phyloP scores from a whole-genome alignment of 179 eudicot species.

The Amaranthus tricolor region DNA sequence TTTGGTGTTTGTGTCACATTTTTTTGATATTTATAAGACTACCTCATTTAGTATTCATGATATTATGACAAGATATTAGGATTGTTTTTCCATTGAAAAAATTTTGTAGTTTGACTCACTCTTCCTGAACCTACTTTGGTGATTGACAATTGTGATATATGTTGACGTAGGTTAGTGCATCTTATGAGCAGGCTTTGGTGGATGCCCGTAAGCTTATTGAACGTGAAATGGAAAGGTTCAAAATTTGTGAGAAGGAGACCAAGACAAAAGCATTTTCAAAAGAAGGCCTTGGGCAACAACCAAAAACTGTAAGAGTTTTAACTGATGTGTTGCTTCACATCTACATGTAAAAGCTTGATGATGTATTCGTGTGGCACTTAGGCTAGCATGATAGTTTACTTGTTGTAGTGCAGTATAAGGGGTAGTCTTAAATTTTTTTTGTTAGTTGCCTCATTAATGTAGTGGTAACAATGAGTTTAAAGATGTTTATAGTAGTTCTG shows the following conservation, averaged over 20 bases:
- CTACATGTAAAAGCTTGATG: neutral
- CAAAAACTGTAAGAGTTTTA: conserved; percentile 73
- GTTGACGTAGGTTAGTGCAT: conserved; percentile 99
- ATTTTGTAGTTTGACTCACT: neutral
- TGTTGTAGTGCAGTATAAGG: neutral
- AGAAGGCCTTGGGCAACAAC: conserved; percentile 98
- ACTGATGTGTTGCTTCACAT: too few species aligned
- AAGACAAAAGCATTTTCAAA: conserved; percentile 99
- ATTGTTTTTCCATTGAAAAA: neutral
- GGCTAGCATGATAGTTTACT: conserved; percentile 3
- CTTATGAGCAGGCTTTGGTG: conserved; percentile 99
- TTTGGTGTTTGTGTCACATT: neutral
- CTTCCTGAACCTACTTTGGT: conserved; percentile 14
- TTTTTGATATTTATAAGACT: neutral
- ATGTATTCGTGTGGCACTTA: neutral
- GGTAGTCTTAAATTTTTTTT: neutral
- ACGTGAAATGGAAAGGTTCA: conserved; percentile 97
- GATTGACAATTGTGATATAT: conserved; percentile 39
- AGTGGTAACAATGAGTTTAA: neutral
- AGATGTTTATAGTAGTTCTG: neutral
- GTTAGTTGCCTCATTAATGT: neutral
- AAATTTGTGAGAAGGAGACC: conserved; percentile 97
- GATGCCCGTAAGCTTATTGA: conserved; percentile 94
- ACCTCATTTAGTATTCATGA: neutral
- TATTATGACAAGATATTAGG: neutral